Evolutionary conservation across 352 stramenopile genomes (phyloP).

Genomic region (Pythium monospermum): DNA sequence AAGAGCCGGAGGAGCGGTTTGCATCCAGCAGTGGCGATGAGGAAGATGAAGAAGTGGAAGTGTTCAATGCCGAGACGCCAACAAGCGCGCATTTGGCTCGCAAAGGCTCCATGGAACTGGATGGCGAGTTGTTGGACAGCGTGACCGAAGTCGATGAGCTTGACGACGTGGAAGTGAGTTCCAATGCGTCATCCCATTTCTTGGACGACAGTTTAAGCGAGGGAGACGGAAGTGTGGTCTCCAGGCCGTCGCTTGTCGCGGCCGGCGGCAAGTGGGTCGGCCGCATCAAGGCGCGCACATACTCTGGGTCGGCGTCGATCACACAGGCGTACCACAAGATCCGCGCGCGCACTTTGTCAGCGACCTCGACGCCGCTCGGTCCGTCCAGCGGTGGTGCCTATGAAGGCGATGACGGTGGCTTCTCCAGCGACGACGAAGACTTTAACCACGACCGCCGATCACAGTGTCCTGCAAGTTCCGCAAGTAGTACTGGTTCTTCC

Average conservation of each 20-base stretch:
- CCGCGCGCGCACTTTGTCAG: conserved; percentile 28
- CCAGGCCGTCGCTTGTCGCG: neutral
- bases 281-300: conserved; percentile 38
- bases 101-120: neutral
- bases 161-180: conserved; percentile 15
- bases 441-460: conserved; percentile 31
- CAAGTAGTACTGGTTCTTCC: too few relatives aligned
- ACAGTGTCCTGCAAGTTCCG: too few relatives aligned
- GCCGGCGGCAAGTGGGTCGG: conserved; percentile 19
- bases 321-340: conserved; percentile 25
- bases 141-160: conserved; percentile 19
- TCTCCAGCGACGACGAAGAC: conserved; percentile 57
- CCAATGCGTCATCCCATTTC: conserved; percentile 1
- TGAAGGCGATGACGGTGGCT: conserved; percentile 36
- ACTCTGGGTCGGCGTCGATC: conserved; percentile 26
- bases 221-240: conserved; percentile 3
- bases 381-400: neutral
- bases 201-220: conserved; percentile 15
- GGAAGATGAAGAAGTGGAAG: conserved; percentile 18
- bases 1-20: neutral
- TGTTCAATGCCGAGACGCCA: conserved; percentile 2
- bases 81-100: neutral
- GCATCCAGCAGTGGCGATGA: conserved; percentile 3
- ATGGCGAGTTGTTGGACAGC: conserved; percentile 7
- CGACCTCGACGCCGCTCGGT: conserved; percentile 15